These are phyloP conservation scores for Serendipita sp. DNA, from an alignment of 768 basidiomycete genomes.

Conservation along the genomic window DNA sequence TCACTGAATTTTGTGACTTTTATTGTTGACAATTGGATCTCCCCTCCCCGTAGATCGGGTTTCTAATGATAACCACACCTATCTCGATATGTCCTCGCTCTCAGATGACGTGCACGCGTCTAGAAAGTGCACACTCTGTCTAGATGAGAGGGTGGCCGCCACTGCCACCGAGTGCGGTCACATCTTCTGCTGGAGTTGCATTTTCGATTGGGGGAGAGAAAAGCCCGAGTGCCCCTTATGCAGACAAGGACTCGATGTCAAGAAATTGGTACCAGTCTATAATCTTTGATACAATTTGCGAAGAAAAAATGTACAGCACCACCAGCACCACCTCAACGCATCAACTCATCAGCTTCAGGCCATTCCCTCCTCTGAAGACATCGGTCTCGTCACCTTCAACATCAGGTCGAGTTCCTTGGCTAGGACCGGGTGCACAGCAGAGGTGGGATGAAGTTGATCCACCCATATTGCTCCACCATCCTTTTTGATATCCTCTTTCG, in stretches of 20 bases:
- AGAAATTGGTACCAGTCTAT: conserved; percentile 63
- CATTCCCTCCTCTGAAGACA: not conserved
- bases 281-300: conserved; percentile 42
- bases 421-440: conserved; percentile 32
- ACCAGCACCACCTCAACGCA: too few relatives aligned
- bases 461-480: conserved; percentile 31
- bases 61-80: conserved; percentile 55
- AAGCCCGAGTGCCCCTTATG: conserved; percentile 87
- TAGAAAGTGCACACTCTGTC: conserved; percentile 65
- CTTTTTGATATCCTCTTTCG: conserved; percentile 19
- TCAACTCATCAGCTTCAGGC: not conserved
- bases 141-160: conserved; percentile 71
- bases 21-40: too few relatives aligned
- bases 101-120: conserved; percentile 36
- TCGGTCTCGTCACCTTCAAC: not conserved
- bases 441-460: conserved; percentile 39
- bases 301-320: too few relatives aligned
- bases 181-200: conserved; percentile 81
- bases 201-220: conserved; percentile 77
- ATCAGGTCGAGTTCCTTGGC: conserved; percentile 17
- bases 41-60: conserved; percentile 16
- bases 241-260: conserved; percentile 55
- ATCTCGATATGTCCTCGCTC: conserved; percentile 43
- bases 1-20: too few relatives aligned
- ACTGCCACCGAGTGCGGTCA: conserved; percentile 82